phyloP scores from a whole-genome alignment of 192 early-diverging fungal genomes.

The Podochytrium sp. region DNA sequence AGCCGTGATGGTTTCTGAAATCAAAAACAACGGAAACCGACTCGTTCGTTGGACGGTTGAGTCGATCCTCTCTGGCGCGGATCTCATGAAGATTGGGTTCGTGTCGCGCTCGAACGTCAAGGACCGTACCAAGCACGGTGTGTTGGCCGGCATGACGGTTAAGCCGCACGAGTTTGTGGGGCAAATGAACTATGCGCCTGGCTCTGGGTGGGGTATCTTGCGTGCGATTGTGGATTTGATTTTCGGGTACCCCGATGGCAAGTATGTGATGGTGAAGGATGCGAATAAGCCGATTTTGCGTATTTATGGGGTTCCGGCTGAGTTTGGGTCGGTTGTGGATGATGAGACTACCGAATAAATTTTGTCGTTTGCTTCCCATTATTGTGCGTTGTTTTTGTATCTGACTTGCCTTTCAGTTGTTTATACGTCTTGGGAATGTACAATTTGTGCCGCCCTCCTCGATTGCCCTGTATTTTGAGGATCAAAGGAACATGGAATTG shows the following conservation, averaged over 20 bases:
- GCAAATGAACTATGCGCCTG: conserved; percentile 85
- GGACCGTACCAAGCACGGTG: conserved; percentile 77
- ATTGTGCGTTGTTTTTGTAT: too few species aligned
- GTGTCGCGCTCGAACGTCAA: conserved; percentile 77
- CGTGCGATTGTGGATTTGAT: conserved; percentile 92
- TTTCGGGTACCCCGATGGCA: conserved; percentile 82
- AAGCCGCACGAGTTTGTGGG: conserved; percentile 87
- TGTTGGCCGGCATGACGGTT: conserved; percentile 84
- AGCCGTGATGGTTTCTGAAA: conserved; percentile 94
- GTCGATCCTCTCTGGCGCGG: conserved; percentile 83
- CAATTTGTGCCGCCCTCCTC: too few species aligned
- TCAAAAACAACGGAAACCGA: conserved; percentile 97
- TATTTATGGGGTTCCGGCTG: conserved; percentile 11
- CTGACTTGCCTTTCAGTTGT: too few species aligned
- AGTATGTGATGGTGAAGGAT: conserved; percentile 94
- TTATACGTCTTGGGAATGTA: too few species aligned
- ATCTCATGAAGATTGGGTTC: conserved; percentile 86
- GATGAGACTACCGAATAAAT: background rate
- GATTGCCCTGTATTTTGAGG: too few species aligned
- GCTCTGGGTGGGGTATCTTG: conserved; percentile 95
- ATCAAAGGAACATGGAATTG: too few species aligned
- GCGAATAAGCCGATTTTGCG: conserved; percentile 74
- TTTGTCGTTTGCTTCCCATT: too few species aligned
- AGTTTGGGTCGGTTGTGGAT: conserved; percentile 12
- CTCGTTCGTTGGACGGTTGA: conserved; percentile 96